A percentile compares a stretch with the other conserved stretches of the same genome.
Evolutionary conservation across 2,329 filamentous ascomycete species (phyloP).

Genomic region (Cercospora zeina): DNA sequence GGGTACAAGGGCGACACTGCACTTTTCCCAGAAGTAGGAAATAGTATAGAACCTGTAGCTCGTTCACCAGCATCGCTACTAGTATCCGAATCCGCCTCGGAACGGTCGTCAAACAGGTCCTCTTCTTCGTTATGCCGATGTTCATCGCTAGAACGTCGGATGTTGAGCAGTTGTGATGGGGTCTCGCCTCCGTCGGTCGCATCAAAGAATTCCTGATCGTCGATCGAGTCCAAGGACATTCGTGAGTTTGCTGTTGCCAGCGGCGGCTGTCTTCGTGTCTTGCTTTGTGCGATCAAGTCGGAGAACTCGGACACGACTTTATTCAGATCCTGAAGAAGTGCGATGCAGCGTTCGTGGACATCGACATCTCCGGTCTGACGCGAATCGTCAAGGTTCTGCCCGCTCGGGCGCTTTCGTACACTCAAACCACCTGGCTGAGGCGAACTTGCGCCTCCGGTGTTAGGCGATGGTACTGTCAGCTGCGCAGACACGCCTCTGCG

Average conservation of each 20-base stretch:
- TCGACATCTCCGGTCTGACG: constrained; percentile 42
- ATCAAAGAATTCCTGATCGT: constrained; percentile 91
- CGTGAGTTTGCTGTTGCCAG: constrained; percentile 48
- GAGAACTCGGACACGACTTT: constrained; percentile 81
- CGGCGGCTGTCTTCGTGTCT: constrained; percentile 67
- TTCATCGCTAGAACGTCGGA: constrained; percentile 71
- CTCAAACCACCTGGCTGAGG: constrained; percentile 41
- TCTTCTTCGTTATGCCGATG: constrained; percentile 59
- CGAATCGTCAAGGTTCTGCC: constrained; percentile 29
- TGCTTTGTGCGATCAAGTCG: constrained; percentile 72
- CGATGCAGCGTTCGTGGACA: constrained; percentile 78
- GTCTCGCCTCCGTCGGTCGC: constrained; percentile 65
- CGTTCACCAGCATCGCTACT: constrained; percentile 59
- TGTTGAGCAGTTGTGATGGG: constrained; percentile 69
- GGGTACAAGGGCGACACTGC: constrained; percentile 62
- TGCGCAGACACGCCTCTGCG: constrained; percentile 57
- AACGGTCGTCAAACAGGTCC: constrained; percentile 51
- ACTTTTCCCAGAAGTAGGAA: constrained; percentile 26
- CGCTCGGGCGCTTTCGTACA: constrained; percentile 40
- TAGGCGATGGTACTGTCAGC: constrained; percentile 51
- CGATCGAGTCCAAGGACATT: constrained; percentile 77
- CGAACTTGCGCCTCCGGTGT: constrained; percentile 33
- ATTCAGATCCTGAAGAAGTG: constrained; percentile 82
- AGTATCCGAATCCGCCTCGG: constrained; percentile 61
- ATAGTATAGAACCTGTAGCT: constrained; percentile 30